A percentile compares a stretch with the other conserved stretches of the same genome.
Conservation (phyloP, 2,329 filamentous ascomycete genomes). For the Fusarium nematophilum region DNA sequence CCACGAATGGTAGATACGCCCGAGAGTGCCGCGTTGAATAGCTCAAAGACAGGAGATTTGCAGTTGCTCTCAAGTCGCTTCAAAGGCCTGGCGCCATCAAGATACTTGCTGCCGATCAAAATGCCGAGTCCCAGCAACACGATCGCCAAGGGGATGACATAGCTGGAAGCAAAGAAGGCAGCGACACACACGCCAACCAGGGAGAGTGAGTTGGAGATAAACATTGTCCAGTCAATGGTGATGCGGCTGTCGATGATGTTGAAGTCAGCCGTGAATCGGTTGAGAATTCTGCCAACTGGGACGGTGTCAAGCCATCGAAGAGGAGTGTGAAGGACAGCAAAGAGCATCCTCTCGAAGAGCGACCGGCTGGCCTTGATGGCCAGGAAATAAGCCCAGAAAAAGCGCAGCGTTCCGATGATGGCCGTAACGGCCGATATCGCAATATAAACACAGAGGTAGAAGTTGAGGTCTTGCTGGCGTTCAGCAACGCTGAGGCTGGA, state of each 20-base stretch:
- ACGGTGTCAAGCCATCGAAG: slow-evolving; percentile 86
- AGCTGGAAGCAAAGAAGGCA: slow-evolving; percentile 73
- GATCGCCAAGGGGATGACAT: slow-evolving; percentile 71
- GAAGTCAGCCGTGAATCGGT: slow-evolving; percentile 83
- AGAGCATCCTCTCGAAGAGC: slow-evolving; percentile 75
- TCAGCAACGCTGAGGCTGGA: slow-evolving; percentile 44
- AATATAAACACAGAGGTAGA: slow-evolving; percentile 78
- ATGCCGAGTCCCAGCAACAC: slow-evolving; percentile 68
- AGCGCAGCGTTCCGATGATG: slow-evolving; percentile 70
- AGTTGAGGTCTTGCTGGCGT: slow-evolving; percentile 59
- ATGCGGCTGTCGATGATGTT: slow-evolving; percentile 76
- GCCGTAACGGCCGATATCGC: slow-evolving; percentile 72
- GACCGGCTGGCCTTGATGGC: slow-evolving; percentile 76
- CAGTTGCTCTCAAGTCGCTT: slow-evolving; percentile 82
- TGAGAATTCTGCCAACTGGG: slow-evolving; percentile 79
- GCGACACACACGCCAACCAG: slow-evolving; percentile 75
- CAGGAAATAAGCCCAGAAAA: slow-evolving; percentile 71
- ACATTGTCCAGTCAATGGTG: slow-evolving; percentile 70
- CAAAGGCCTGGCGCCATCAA: slow-evolving; percentile 77
- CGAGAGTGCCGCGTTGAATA: slow-evolving; percentile 78
- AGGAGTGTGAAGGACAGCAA: slow-evolving; percentile 75
- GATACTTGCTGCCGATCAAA: slow-evolving; percentile 70
- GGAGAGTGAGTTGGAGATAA: slow-evolving; percentile 69
- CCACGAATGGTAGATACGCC: slow-evolving; percentile 82
- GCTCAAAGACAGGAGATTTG: slow-evolving; percentile 84